These are phyloP conservation scores for Tetrastigma voinierianum DNA, from an alignment of 164 flowering plant species.

Conservation along the genomic window DNA sequence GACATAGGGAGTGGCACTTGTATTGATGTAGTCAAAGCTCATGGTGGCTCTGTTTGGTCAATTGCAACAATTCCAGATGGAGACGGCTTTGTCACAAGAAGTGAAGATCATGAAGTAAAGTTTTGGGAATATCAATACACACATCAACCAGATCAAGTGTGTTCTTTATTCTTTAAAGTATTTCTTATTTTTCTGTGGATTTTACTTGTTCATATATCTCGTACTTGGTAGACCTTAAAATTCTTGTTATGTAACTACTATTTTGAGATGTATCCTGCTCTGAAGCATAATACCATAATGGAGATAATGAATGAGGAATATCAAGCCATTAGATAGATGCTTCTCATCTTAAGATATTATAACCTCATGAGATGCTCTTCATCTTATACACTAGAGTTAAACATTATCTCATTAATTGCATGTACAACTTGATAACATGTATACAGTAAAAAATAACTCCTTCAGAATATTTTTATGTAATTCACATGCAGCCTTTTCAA, in stretches of 20 bases:
- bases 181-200: background rate
- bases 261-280: too few species aligned
- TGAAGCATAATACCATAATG: too few species aligned
- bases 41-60: slow-evolving; percentile 69
- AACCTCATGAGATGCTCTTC: too few species aligned
- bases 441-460: too few species aligned
- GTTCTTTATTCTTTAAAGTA: slow-evolving; percentile 17
- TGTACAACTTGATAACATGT: too few species aligned
- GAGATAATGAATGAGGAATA: too few species aligned
- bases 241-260: too few species aligned
- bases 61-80: slow-evolving; percentile 68
- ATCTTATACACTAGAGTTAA: too few species aligned
- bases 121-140: slow-evolving; percentile 78
- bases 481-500: background rate
- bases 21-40: slow-evolving; percentile 72
- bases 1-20: slow-evolving; percentile 84
- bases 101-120: slow-evolving; percentile 87
- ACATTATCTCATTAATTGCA: too few species aligned
- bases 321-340: too few species aligned
- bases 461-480: background rate
- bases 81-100: slow-evolving; percentile 86
- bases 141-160: slow-evolving; percentile 62
- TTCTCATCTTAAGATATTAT: too few species aligned
- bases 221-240: background rate
- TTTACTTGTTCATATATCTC: background rate